Conservation (phyloP, 2,329 filamentous ascomycete species). For the Orbilia ellipsospora region DNA sequence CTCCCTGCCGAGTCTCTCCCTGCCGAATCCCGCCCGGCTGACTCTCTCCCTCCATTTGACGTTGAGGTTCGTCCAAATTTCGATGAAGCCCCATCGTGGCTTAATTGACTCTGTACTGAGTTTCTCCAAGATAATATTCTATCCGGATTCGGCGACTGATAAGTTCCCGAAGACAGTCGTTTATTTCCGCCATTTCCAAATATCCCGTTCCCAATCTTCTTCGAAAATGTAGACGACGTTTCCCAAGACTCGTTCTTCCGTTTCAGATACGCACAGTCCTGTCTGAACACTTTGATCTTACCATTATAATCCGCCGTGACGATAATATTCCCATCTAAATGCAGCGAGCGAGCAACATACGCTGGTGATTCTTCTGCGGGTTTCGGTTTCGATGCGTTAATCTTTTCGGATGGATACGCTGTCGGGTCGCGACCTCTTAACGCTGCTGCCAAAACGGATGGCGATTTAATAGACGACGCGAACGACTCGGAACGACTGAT, state of each 20-base stretch:
- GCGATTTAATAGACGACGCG: constrained; percentile 64
- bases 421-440: constrained; percentile 34
- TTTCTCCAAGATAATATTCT: constrained; percentile 91
- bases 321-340: constrained; percentile 87
- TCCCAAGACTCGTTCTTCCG: constrained; percentile 82
- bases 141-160: constrained; percentile 67
- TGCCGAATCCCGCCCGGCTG: constrained; percentile 41
- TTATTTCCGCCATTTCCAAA: constrained; percentile 62
- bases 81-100: constrained; percentile 63
- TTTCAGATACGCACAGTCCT: constrained; percentile 88
- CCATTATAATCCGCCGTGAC: constrained; percentile 90
- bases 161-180: constrained; percentile 59
- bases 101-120: constrained; percentile 68
- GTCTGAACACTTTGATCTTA: constrained; percentile 91
- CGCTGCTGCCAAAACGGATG: constrained; percentile 14
- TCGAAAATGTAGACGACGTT: constrained; percentile 78
- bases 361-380: constrained; percentile 76
- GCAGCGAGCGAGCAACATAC: constrained; percentile 79
- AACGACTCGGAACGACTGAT: constrained; percentile 76
- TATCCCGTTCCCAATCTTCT: constrained; percentile 72
- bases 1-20: constrained; percentile 18
- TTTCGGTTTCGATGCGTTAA: constrained; percentile 60
- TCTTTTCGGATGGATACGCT: constrained; percentile 58
- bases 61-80: constrained; percentile 60
- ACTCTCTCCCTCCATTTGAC: constrained; percentile 40